These are phyloP conservation scores for Hortiboletus flavorubellus DNA, from an alignment of 768 basidiomycete genomes.

Conservation along the genomic window DNA sequence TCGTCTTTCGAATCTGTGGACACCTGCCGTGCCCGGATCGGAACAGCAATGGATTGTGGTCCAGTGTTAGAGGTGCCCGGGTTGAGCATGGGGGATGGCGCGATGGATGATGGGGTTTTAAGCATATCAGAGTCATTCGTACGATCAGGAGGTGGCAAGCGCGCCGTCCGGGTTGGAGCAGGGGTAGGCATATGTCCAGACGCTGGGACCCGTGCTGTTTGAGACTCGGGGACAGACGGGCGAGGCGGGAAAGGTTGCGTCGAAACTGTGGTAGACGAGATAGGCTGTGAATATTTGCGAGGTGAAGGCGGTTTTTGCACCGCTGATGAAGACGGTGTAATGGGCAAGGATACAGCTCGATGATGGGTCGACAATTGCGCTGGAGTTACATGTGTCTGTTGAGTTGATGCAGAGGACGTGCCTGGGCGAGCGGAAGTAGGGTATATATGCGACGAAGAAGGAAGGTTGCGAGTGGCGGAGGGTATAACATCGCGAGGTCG, in stretches of 20 bases:
- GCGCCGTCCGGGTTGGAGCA: conserved; percentile 26
- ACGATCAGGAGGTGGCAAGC: conserved; percentile 28
- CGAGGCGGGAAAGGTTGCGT: conserved; percentile 31
- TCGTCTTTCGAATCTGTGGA: conserved; percentile 35
- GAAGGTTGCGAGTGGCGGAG: conserved; percentile 16
- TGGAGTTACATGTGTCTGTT: conserved; percentile 22
- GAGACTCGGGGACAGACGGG: conserved; percentile 16
- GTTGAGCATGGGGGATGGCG: conserved; percentile 44
- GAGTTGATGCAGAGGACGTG: conserved; percentile 16
- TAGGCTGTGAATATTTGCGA: conserved; percentile 29
- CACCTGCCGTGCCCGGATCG: conserved; percentile 21
- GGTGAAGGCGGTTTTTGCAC: conserved; percentile 27
- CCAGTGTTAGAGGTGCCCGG: conserved; percentile 21
- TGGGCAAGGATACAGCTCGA: conserved; percentile 37
- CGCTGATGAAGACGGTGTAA: conserved; percentile 13
- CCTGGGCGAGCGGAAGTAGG: conserved; percentile 21
- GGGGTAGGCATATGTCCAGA: conserved; percentile 32
- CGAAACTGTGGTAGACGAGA: conserved; percentile 21
- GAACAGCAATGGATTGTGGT: conserved; percentile 10
- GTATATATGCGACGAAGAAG: conserved; percentile 22
- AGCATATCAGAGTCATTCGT: conserved; percentile 50
- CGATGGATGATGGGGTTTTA: conserved; percentile 64
- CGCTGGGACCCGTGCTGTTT: conserved; percentile 24
- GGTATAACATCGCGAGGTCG: conserved; percentile 22
- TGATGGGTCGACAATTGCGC: conserved; percentile 29